Base-by-base conservation (phyloP, 345 rosid species). In the Salix arbutifolia region DNA sequence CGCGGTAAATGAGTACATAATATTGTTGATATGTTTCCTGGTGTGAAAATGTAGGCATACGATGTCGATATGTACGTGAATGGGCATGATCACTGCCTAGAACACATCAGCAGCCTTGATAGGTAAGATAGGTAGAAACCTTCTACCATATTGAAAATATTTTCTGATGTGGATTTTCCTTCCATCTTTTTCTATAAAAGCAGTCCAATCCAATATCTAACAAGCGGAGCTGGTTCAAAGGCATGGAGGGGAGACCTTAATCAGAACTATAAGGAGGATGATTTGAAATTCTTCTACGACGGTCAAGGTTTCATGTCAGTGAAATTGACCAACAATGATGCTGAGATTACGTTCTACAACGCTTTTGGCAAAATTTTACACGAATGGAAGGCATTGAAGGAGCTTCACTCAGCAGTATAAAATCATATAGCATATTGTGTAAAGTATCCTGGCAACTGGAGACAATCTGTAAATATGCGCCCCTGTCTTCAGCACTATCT, bases 211-310 rank as follows among this genome's bases (percentile, higher is more conserved):
- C 93, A 91, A 10, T 91, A 79, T 78, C 58, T 91, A 72, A 92
- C 95, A n/a, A 91, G 95, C 69, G 97, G 97, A 37, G 97, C 89
- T 9, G 95, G 95, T 2, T 92, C 97, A 14, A 92, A 91, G 89
- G 91, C 97, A 13, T 91, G 97, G 97, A 88, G 90, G 67, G 95
- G 94, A 0, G 91, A 86, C 48, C 33, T 73, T 9, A 81, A 70
- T 44, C 19, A 61, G 26, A 23, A 72, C 44, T 46, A 46, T 4
- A 71, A 86, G n/a, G 79, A 76, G 18, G 64, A 78, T n/a, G 84
- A 65, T 44, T 44, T 90, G 83, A 91, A 74, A 82, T 91, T 91
- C 81, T 87, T 84, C 73, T 85, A 91, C 67, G 97, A 89, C 70
- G 97, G 97, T 4, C 97, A 91, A 83, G 97, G 97, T 10, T 92